These are phyloP conservation scores for Desmodesmus armatus DNA, from an alignment of 139 green algal species.

Conservation along the genomic window DNA sequence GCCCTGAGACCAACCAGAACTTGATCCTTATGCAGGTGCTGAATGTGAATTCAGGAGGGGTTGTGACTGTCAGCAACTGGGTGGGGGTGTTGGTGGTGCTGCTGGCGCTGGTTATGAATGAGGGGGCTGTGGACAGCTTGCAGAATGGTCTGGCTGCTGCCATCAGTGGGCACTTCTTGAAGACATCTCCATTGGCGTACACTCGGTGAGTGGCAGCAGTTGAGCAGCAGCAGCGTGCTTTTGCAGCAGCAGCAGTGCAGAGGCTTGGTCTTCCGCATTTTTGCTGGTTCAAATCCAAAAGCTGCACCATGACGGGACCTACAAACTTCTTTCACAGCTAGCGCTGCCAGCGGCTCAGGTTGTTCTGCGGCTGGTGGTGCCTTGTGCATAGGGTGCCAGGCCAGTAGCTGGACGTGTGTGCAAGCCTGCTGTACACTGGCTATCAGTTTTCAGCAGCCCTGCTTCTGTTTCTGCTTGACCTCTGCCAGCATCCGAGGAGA, in stretches of 20 bases:
- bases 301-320: too few relatives aligned
- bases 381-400: too few relatives aligned
- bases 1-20: conserved; percentile 59
- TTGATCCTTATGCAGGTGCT: conserved; percentile 71
- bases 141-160: conserved; percentile 69
- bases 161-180: conserved; percentile 55
- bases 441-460: too few relatives aligned
- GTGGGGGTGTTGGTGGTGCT: conserved; percentile 27
- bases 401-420: too few relatives aligned
- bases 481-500: too few relatives aligned
- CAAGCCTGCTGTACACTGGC: too few relatives aligned
- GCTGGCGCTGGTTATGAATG: conserved; percentile 79
- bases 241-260: not conserved
- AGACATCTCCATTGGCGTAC: conserved; percentile 26
- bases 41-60: not conserved
- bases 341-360: too few relatives aligned
- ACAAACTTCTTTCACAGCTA: too few relatives aligned
- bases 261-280: too few relatives aligned
- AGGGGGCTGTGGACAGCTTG: conserved; percentile 75
- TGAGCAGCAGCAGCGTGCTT: not conserved
- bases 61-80: conserved; percentile 16
- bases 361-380: too few relatives aligned
- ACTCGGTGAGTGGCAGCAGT: conserved; percentile 24
- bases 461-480: too few relatives aligned
- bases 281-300: too few relatives aligned